A percentile compares a stretch with the other conserved stretches of the same genome.
Evolutionary conservation across 495 filamentous ascomycete species (phyloP).

Genomic region (Clavariopsis aquatica): DNA sequence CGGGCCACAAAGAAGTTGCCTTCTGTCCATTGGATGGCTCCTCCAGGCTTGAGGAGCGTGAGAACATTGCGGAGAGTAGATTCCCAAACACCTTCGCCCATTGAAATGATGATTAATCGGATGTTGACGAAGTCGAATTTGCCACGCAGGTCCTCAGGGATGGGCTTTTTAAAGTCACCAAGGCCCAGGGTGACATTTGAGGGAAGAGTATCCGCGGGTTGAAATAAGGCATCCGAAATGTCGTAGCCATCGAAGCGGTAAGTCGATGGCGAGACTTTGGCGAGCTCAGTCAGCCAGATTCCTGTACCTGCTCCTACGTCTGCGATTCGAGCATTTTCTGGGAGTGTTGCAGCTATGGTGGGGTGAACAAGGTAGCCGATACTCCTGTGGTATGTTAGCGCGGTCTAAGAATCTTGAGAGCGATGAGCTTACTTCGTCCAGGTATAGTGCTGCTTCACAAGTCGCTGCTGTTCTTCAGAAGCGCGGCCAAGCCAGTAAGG

Average conservation of each 20-base stretch:
- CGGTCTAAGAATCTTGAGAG: background rate
- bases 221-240: conserved; percentile 44
- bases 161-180: conserved; percentile 45
- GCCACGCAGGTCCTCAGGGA: conserved; percentile 39
- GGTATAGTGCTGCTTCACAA: conserved; percentile 19
- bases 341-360: conserved; percentile 21
- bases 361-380: conserved; percentile 34
- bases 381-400: background rate
- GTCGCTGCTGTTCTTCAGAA: conserved; percentile 24
- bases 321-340: conserved; percentile 27
- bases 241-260: conserved; percentile 48
- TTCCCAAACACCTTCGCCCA: conserved; percentile 35
- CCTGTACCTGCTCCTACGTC: conserved; percentile 32
- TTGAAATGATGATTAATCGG: conserved; percentile 44
- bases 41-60: conserved; percentile 34
- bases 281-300: conserved; percentile 40
- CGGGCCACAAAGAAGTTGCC: conserved; percentile 28
- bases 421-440: conserved; percentile 24
- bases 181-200: conserved; percentile 41
- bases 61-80: conserved; percentile 28
- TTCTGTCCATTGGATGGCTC: conserved; percentile 35
- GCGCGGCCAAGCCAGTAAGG: conserved; percentile 28
- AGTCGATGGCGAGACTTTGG: conserved; percentile 39
- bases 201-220: conserved; percentile 35
- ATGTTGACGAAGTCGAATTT: conserved; percentile 49